Evolutionary conservation across 75 land plant species (phyloP).

Genomic region (Cryptomeria japonica): DNA sequence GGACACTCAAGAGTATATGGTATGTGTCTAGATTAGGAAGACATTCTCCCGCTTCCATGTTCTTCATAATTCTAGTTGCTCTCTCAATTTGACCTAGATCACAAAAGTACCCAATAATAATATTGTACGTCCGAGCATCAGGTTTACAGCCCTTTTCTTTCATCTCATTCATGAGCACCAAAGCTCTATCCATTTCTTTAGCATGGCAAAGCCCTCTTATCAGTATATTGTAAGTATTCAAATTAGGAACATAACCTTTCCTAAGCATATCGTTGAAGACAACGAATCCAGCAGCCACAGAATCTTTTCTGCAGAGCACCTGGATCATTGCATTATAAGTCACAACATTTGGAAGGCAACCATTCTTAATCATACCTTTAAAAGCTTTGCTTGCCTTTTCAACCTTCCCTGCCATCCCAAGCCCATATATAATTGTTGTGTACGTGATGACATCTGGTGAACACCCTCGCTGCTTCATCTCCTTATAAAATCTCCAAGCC

Average conservation of each 20-base stretch:
- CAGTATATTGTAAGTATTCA: constrained; percentile 49
- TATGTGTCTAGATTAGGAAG: constrained; percentile 69
- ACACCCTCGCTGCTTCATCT: constrained; percentile 53
- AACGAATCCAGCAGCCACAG: constrained; percentile 40
- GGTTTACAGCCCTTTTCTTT: constrained; percentile 40
- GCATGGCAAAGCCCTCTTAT: constrained; percentile 65
- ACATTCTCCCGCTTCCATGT: constrained; percentile 45
- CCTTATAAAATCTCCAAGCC: constrained; percentile 53
- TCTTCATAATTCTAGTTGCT: constrained; percentile 32
- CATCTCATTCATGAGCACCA: constrained; percentile 49
- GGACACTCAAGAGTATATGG: constrained; percentile 48
- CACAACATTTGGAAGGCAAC: constrained; percentile 48
- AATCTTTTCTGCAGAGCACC: constrained; percentile 59
- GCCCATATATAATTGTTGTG: constrained; percentile 64
- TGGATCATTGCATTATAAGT: constrained; percentile 78
- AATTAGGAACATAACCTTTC: constrained; percentile 51
- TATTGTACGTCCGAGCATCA: constrained; percentile 46
- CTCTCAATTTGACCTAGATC: constrained; percentile 58
- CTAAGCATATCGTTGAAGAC: constrained; percentile 61
- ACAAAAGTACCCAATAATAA: constrained; percentile 51
- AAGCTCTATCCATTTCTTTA: constrained; percentile 44
- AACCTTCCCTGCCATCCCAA: constrained; percentile 52
- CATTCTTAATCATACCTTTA: constrained; percentile 49
- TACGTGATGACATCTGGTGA: constrained; percentile 58
- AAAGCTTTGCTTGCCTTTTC: constrained; percentile 45